Conservation (phyloP, 2,329 filamentous ascomycete species). For the Pestalotiopsis sp. region DNA sequence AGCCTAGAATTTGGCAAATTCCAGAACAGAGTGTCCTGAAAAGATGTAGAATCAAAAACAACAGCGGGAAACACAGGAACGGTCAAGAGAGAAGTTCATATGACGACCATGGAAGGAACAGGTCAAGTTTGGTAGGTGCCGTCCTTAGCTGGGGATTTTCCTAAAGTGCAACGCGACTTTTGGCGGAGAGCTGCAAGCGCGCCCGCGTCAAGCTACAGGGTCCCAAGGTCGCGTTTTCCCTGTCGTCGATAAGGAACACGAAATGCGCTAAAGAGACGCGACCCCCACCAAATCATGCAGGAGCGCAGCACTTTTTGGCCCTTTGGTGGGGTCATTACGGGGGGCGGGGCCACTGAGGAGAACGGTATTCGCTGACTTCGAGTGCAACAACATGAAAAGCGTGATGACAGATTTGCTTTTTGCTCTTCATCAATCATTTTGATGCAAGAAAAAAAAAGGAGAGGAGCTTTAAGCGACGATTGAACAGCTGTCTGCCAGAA, state of each 20-base stretch:
- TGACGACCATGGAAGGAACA: neutral
- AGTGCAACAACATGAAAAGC: neutral
- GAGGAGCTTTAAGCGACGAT: too few species aligned
- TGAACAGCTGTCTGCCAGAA: too few species aligned
- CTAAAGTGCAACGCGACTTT: slow-evolving; percentile 12
- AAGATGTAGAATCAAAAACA: neutral
- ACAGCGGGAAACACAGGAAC: neutral
- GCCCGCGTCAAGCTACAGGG: neutral
- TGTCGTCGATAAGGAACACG: neutral
- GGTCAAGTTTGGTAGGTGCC: neutral
- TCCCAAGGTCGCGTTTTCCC: slow-evolving; percentile 3
- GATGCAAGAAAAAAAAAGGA: too few species aligned
- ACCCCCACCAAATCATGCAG: neutral
- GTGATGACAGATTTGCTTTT: neutral
- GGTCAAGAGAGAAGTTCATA: neutral
- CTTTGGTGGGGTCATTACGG: neutral
- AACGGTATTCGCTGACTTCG: neutral
- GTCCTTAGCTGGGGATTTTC: neutral
- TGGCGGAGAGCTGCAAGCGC: neutral
- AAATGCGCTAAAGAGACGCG: neutral
- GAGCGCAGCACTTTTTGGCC: neutral
- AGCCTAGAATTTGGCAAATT: neutral
- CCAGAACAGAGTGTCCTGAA: neutral
- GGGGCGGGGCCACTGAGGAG: neutral
- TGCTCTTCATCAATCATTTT: neutral